Evolutionary conservation across 1,284 basidiomycete species (phyloP).

Genomic region (Taiwanofungus camphoratus): DNA sequence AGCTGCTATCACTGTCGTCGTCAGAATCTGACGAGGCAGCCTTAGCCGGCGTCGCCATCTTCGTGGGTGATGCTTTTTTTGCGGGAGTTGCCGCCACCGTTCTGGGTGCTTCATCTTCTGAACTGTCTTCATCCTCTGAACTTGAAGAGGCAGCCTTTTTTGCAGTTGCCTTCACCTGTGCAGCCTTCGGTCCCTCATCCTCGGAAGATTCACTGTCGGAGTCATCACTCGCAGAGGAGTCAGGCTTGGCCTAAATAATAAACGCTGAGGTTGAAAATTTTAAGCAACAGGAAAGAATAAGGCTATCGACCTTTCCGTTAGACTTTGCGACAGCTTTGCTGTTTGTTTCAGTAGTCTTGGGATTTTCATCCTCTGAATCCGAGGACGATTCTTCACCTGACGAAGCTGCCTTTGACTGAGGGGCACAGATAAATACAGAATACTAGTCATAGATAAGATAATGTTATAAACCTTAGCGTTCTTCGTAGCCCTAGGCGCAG

Average conservation of each 20-base stretch:
- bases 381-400: constrained; percentile 2
- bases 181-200: constrained; percentile 32
- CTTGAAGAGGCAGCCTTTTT: constrained; percentile 22
- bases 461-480: constrained; percentile 16
- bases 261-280: too few relatives aligned
- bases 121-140: constrained; percentile 14
- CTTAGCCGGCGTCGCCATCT: constrained; percentile 19
- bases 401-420: constrained; percentile 12
- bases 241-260: constrained; percentile 5
- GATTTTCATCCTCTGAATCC: constrained; percentile 31
- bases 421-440: neutral
- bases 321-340: neutral
- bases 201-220: constrained; percentile 8
- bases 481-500: constrained; percentile 23
- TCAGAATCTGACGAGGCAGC: constrained; percentile 24
- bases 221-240: constrained; percentile 10
- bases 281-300: too few relatives aligned
- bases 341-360: constrained; percentile 27
- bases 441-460: neutral
- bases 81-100: constrained; percentile 24
- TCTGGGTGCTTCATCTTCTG: constrained; percentile 27
- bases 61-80: constrained; percentile 23
- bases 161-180: constrained; percentile 28
- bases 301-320: too few relatives aligned
- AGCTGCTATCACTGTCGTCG: constrained; percentile 26